Evolutionary conservation across 164 flowering plant species (phyloP), one percentile per base, ranked within the genome.

Genomic region (Platanus orientalis): DNA sequence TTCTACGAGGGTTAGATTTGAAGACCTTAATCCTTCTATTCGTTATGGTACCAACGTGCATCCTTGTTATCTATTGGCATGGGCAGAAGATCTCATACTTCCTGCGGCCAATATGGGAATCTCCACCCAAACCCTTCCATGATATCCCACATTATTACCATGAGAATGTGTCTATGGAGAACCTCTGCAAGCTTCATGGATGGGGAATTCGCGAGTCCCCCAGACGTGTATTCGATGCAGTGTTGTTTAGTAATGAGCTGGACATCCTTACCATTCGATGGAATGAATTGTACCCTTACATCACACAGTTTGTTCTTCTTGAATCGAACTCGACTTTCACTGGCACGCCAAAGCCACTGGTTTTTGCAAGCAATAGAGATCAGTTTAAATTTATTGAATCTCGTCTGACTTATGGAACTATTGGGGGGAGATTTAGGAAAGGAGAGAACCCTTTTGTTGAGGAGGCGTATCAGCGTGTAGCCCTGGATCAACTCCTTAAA

Each of bases 311-410:
- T 78, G 90, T 92, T 58, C 90, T 92, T 24, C 88, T 92, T 0
- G 97, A 92, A 69, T 87, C 96, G 10, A 92, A 92, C 71, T 87
- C 96, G 17, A 92, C 98, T 11, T 92, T 92, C 69, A 86, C 92
- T 2, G 98, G 94, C 1, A 34, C 80, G 29, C 78, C 80, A 7
- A 92, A 92, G 81, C 90, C 90, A 21, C 67, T 83, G 58, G 75
- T 79, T 23, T 92, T 92, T 61, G 72, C 83, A 2, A 44, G 61
- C 29, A 65, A 86, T 42, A 68, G 86, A 39, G 84, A 81, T 44
- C 54, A 77, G 40, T 92, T 92, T 70, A 82, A 83, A 57, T 92
- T 86, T 63, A 73, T 84, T 12, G 89, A 89, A 79, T 76, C 90
- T 0, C 74, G 96, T 7, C 69, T 92, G 63, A 87, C 94, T 54